phyloP scores from a whole-genome alignment of 768 basidiomycete species.

The Pholiota conissans region DNA sequence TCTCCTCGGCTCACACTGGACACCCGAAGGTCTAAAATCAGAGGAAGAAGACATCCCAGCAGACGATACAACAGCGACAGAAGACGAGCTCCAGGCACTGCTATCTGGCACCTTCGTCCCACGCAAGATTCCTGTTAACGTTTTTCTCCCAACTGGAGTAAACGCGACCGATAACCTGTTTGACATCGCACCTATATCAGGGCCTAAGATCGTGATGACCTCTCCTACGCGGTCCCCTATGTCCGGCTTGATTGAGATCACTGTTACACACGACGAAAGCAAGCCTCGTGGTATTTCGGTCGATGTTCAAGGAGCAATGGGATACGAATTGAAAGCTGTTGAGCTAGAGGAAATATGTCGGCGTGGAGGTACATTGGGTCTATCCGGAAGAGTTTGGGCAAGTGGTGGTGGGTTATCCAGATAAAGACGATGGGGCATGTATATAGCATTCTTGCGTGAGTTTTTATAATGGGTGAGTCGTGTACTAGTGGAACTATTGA shows the following conservation, averaged over 20 bases:
- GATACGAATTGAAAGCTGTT: conserved; percentile 49
- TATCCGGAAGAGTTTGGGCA: conserved; percentile 69
- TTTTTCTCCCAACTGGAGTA: conserved; percentile 52
- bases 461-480: too few species aligned
- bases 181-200: conserved; percentile 37
- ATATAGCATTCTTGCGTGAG: too few species aligned
- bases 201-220: conserved; percentile 62
- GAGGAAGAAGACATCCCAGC: conserved; percentile 28
- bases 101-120: conserved; percentile 57
- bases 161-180: conserved; percentile 42
- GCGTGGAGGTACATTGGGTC: conserved; percentile 67
- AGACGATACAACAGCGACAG: conserved; percentile 41
- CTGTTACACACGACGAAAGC: conserved; percentile 59
- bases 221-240: conserved; percentile 66
- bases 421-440: too few species aligned
- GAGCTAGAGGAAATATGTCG: conserved; percentile 70
- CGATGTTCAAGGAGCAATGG: conserved; percentile 60
- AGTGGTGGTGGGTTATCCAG: conserved; percentile 29
- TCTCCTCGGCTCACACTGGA: conserved; percentile 63
- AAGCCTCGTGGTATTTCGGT: conserved; percentile 56
- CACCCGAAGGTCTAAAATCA: conserved; percentile 44
- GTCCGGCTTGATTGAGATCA: conserved; percentile 64
- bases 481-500: too few species aligned
- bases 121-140: conserved; percentile 70
- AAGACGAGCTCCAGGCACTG: conserved; percentile 63